Evolutionary conservation across 2,329 filamentous ascomycete species (phyloP), one percentile per base, ranked within the genome.

Genomic region (Fusarium poae): DNA sequence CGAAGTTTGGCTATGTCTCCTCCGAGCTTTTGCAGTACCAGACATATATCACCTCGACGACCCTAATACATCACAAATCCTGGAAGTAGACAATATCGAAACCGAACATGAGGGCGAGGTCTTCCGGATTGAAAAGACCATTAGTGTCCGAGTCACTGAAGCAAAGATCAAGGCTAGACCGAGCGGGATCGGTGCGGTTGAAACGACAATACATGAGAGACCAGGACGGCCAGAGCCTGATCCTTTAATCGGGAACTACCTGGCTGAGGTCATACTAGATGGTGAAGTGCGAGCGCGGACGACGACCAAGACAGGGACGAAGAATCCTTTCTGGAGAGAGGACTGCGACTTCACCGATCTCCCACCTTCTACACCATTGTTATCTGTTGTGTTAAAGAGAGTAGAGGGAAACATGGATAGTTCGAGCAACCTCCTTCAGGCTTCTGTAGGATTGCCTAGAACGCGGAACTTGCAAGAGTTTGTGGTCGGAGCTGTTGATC

Each of bases 1-100:
- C 74, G 96, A 99, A 77, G 96, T 97, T 15, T 99, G 96, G 96
- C 95, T 97, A 74, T 94, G 97, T 9, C 83, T 99, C 12, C 79
- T 99, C 30, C 89, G 95, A 66, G 94, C 95, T 1, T 97, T 97
- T 78, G 93, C 95, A 1, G 90, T 97, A 45, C 95, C 96, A 0
- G 94, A 97, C 73, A 85, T 98, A 15, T 98, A 97, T 76, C 92
- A 90, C 3, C 76, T 88, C 18, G 83, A 87, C 40, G 72, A 82
- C 12, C 75, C 81, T 15, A 79, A 80, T 18, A 78, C 77, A 29
- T 79, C 81, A 6, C 79, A 82, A 20, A 77, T 86, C 4, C 78
- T 78, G 18, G 84, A 85, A 61, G 73, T 81, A 18, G 70, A 74
- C 4, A 72, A 81, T 7, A 62, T 78, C 15, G 79, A 82, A 49